Evolutionary conservation across 352 stramenopile species (phyloP).

Genomic region (Aphanomyces cochlioides): DNA sequence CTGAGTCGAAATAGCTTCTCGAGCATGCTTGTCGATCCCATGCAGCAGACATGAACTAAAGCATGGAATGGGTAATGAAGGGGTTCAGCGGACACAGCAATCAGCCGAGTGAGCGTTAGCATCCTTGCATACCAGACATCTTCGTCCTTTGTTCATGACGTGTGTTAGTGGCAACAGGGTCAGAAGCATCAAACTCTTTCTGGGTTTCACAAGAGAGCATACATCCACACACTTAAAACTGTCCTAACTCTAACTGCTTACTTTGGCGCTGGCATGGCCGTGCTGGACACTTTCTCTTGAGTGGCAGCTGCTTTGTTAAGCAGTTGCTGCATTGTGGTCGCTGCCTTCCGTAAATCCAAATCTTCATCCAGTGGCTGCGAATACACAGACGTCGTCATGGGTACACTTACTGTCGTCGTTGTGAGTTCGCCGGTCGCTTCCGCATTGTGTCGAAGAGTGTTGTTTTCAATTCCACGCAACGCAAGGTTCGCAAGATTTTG

Average conservation of each 20-base stretch:
- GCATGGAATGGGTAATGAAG: too few species aligned
- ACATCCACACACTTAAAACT: too few species aligned
- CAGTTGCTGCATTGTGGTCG: constrained; percentile 80
- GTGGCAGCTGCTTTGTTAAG: constrained; percentile 79
- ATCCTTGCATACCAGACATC: too few species aligned
- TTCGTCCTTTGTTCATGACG: too few species aligned
- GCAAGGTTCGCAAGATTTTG: constrained; percentile 77
- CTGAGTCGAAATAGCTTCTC: too few species aligned
- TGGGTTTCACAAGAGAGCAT: too few species aligned
- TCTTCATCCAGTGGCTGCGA: constrained; percentile 36
- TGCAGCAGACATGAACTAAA: too few species aligned
- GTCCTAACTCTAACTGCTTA: background rate
- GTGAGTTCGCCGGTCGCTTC: background rate
- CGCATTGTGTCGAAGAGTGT: constrained; percentile 41
- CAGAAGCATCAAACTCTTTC: too few species aligned
- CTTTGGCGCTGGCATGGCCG: background rate
- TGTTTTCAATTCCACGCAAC: constrained; percentile 74
- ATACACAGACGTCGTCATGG: constrained; percentile 1
- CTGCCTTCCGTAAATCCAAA: constrained; percentile 62
- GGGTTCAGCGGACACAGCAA: too few species aligned
- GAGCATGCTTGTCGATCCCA: too few species aligned
- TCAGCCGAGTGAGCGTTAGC: too few species aligned
- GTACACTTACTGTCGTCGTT: background rate
- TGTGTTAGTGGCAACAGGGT: too few species aligned
- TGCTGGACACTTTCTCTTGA: constrained; percentile 58